Percentiles rank a stretch among this genome's conserved stretches.
Conservation (phyloP, 805 yeast species). For the Zygotorulaspora chibaensis region DNA sequence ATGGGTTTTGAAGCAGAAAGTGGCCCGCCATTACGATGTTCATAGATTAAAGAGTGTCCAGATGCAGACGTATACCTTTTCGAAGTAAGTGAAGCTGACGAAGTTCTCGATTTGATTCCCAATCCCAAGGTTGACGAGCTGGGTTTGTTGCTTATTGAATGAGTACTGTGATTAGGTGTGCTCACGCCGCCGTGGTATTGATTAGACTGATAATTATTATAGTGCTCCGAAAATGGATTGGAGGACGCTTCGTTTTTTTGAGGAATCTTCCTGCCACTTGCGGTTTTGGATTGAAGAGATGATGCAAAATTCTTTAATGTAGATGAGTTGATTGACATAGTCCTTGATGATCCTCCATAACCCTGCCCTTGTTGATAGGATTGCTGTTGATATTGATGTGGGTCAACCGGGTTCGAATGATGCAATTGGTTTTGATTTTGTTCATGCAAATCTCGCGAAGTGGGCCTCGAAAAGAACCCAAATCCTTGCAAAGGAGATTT, state of each 20-base stretch:
- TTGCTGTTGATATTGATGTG: slow-evolving; percentile 10
- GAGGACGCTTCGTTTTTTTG: slow-evolving; percentile 40
- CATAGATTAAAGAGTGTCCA: slow-evolving; percentile 16
- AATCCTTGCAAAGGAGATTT: slow-evolving; percentile 35
- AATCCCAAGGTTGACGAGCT: slow-evolving; percentile 24
- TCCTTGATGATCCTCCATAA: slow-evolving; percentile 22
- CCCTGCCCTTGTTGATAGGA: slow-evolving; percentile 11
- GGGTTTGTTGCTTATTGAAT: slow-evolving; percentile 10
- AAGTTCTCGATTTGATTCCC: slow-evolving; percentile 45
- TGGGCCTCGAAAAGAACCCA: slow-evolving; percentile 31
- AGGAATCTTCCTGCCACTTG: slow-evolving; percentile 44
- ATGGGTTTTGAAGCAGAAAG: slow-evolving; percentile 42
- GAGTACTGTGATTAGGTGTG: slow-evolving; percentile 3
- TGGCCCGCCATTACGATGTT: slow-evolving; percentile 26
- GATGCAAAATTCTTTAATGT: slow-evolving; percentile 32
- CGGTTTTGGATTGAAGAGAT: slow-evolving; percentile 37
- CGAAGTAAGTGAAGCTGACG: slow-evolving; percentile 38
- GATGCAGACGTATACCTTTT: slow-evolving; percentile 38
- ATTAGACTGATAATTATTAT: slow-evolving; percentile 10
- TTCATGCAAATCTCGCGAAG: slow-evolving; percentile 25
- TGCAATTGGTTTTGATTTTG: slow-evolving; percentile 18
- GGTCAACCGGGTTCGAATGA: slow-evolving; percentile 13
- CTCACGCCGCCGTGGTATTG: slow-evolving; percentile 8
- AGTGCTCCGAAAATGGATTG: slow-evolving; percentile 24
- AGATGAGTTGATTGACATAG: slow-evolving; percentile 35